Base-by-base conservation (phyloP, 2,329 filamentous ascomycete genomes). In the Xylariomycetidae sp. region DNA sequence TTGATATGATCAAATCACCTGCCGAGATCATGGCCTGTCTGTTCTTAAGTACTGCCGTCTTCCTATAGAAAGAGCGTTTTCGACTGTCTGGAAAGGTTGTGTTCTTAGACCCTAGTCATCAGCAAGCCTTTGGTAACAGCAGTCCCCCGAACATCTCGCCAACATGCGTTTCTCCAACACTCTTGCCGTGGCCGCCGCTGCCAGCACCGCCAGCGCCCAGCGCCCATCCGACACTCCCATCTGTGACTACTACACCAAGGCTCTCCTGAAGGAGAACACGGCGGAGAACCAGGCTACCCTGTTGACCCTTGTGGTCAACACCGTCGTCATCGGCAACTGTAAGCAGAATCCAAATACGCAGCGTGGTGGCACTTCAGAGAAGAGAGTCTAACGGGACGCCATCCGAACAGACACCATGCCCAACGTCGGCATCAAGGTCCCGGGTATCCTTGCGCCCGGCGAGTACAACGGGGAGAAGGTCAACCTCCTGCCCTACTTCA, bases 231-330 rank as follows among this genome's bases (percentile, higher is more conserved):
- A 70, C 46, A 63, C 52, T 3, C 66, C 70, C 38, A 70, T 80
- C 45, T 80, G 76, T 56, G 75, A 79, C 59, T 76, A 77, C 56
- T 80, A 80, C 57, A 78, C 75, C 20, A 74, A 63, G 4, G 67
- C 69, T n/a, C 53, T 79, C 9, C 61, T 79, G 34, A 71, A 64
- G 53, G 61, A 74, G 24, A 79, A 78, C 60, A 78, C 68, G 23
- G 70, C 71, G 13, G 65, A 60, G 19, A 79, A 76, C 52, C 75
- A 81, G 53, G 57, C 64, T 34, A 69, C 64, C 1, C 59, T 79
- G 3, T 46, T 80, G 47, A 74, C 68, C 2, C 58, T 74, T 2
- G 53, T 80, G 4, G 74, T 80, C 47, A 79, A 79, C 56, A 79
- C 74, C 6, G 76, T 70, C 14, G 72, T 79, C 40, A 75, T 78